These are phyloP conservation scores for Arthromyces matolae DNA, from an alignment of 768 basidiomycete genomes.

Conservation along the genomic window DNA sequence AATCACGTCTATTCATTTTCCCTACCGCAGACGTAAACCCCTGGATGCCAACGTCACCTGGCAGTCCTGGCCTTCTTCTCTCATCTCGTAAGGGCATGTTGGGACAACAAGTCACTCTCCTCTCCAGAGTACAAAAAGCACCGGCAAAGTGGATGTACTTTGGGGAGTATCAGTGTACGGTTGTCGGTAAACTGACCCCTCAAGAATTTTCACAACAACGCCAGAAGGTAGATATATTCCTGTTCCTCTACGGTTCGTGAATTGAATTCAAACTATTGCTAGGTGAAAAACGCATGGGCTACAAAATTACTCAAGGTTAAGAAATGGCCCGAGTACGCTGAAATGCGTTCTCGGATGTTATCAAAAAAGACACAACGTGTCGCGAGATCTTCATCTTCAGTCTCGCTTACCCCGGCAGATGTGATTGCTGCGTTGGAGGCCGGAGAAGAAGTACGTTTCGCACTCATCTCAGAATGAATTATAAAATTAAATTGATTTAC, in stretches of 20 bases:
- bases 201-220: constrained; percentile 17
- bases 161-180: constrained; percentile 20
- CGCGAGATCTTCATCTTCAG: background rate
- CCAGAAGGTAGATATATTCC: constrained; percentile 4
- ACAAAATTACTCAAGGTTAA: constrained; percentile 8
- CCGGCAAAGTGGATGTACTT: constrained; percentile 21
- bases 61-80: constrained; percentile 23
- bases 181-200: constrained; percentile 19
- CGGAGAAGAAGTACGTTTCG: constrained; percentile 10
- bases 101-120: constrained; percentile 16
- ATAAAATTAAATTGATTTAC: no score
- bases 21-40: constrained; percentile 22
- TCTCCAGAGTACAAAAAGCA: constrained; percentile 9
- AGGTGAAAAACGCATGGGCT: constrained; percentile 21
- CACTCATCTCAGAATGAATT: no score
- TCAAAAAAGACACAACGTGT: constrained; percentile 13
- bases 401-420: background rate
- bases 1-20: constrained; percentile 11
- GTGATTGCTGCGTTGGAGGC: constrained; percentile 6
- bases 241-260: background rate
- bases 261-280: background rate
- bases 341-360: constrained; percentile 25
- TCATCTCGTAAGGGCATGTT: constrained; percentile 20
- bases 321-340: constrained; percentile 16
- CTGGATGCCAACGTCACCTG: constrained; percentile 18